phyloP scores from a whole-genome alignment of 2,329 filamentous ascomycete species.

The Ilyonectria sp. region DNA sequence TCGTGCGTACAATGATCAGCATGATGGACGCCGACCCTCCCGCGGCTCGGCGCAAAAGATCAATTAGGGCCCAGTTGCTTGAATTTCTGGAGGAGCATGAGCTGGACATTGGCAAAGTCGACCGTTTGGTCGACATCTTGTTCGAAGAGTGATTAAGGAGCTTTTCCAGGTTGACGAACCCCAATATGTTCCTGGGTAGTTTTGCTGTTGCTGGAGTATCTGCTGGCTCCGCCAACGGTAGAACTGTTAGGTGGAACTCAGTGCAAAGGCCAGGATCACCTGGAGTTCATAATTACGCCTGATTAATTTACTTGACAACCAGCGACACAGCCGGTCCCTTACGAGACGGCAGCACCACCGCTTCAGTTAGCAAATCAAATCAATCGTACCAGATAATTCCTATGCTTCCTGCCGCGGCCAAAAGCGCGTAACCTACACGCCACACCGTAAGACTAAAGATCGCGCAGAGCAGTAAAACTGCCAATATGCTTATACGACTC shows the following conservation, averaged over 20 bases:
- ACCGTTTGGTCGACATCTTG: not conserved
- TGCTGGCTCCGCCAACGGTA: not conserved
- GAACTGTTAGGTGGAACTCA: too few relatives aligned
- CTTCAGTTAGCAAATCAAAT: too few relatives aligned
- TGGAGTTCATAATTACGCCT: too few relatives aligned
- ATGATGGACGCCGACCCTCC: slow-evolving; percentile 12
- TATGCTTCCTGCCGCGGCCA: not conserved
- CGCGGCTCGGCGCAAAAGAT: slow-evolving; percentile 5
- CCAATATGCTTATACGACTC: not conserved
- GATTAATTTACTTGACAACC: not conserved
- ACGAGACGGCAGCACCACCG: too few relatives aligned
- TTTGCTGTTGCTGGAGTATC: not conserved
- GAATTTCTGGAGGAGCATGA: slow-evolving; percentile 4
- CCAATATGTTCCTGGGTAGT: not conserved
- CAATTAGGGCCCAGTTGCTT: not conserved
- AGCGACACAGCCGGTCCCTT: too few relatives aligned
- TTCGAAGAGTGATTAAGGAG: not conserved
- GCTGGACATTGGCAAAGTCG: not conserved
- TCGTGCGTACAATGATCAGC: slow-evolving; percentile 1
- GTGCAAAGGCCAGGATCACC: too few relatives aligned
- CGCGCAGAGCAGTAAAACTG: not conserved
- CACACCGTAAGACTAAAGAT: not conserved
- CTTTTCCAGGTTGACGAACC: not conserved
- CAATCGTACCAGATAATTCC: too few relatives aligned
- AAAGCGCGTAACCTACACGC: not conserved